Evolutionary conservation across 1,284 basidiomycete genomes (phyloP), one percentile per base, ranked within the genome.

Genomic region (Somion occarium): DNA sequence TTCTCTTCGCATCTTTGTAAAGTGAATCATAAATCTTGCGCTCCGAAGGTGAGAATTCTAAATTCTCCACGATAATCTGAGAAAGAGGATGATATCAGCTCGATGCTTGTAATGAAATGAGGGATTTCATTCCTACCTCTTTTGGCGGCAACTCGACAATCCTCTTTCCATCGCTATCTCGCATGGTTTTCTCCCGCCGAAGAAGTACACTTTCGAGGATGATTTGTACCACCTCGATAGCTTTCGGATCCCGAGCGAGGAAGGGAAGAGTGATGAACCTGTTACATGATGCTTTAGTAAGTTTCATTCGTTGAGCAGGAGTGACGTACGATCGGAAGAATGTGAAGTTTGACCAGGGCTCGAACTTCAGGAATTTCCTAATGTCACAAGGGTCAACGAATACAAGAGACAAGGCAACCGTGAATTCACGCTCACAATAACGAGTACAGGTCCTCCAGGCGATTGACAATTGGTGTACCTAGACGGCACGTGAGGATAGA

Each of bases 401-500:
- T 11, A 41, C 15, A 45, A 25, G 25, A 42, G 44, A 38, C 9
- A 49, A 50, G 37, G 34, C 34, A 23, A 54, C 23, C 1, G 13
- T 9, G 26, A 1, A 1, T 3, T 7, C 45, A 19, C 7, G 65
- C 85, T 60, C 53, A 91, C 87, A 97, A 69, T 1, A 97, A 73
- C 0, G 91, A 94, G 61, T 90, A 95, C 5, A 99, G 73, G 63
- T 98, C 95, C 56, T 98, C 96, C 3, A 98, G 76, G 46, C 87
- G 83, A 65, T 99, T 99, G 53, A 98, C 93, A 56, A 99, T 98
- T 0, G 96, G 96, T 9, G 96, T 98, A 26, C n/a, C n/a, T n/a
- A n/a, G n/a, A n/a, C n/a, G n/a, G n/a, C n/a, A n/a, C n/a, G n/a
- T n/a, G n/a, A n/a, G n/a, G n/a, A n/a, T n/a, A n/a, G n/a, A n/a